A percentile compares a stretch with the other conserved stretches of the same genome.
Conservation (phyloP, 1,284 basidiomycete genomes). For the Sporisorium iseilematis-ciliati region DNA sequence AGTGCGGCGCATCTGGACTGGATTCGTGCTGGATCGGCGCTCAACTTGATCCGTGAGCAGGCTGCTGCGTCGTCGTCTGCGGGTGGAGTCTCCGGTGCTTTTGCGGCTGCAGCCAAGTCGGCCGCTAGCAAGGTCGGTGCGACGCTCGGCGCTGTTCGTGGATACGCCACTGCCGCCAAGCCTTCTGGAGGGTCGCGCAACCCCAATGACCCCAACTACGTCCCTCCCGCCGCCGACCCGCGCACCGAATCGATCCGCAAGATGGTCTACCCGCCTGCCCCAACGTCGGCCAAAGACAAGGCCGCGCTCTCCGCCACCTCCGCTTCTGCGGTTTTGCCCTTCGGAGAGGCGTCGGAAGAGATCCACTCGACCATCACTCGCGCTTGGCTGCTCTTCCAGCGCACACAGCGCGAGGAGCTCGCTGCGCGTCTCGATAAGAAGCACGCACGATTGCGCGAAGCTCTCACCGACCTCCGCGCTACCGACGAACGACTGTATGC, state of each 20-base stretch:
- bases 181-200: conserved; percentile 39
- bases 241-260: conserved; percentile 62
- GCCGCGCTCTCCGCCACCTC: conserved; percentile 32
- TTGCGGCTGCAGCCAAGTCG: conserved; percentile 32
- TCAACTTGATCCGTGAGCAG: conserved; percentile 66
- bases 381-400: conserved; percentile 86
- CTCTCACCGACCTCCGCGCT: conserved; percentile 46
- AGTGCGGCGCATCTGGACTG: conserved; percentile 64
- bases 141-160: conserved; percentile 40
- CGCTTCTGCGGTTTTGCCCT: conserved; percentile 41
- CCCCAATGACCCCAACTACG: conserved; percentile 66
- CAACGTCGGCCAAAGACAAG: conserved; percentile 39
- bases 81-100: conserved; percentile 35
- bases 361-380: conserved; percentile 93
- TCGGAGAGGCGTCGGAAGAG: conserved; percentile 72
- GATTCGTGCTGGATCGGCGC: conserved; percentile 68
- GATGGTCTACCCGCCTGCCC: conserved; percentile 59
- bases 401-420: conserved; percentile 76
- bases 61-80: conserved; percentile 28
- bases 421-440: conserved; percentile 51
- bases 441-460: conserved; percentile 58
- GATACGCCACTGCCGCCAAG: conserved; percentile 57
- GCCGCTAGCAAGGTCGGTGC: conserved; percentile 32
- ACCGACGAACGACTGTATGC: conserved; percentile 51
- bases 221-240: conserved; percentile 51